Evolutionary conservation across 164 flowering plant species (phyloP).

Genomic region (Saururus chinensis): DNA sequence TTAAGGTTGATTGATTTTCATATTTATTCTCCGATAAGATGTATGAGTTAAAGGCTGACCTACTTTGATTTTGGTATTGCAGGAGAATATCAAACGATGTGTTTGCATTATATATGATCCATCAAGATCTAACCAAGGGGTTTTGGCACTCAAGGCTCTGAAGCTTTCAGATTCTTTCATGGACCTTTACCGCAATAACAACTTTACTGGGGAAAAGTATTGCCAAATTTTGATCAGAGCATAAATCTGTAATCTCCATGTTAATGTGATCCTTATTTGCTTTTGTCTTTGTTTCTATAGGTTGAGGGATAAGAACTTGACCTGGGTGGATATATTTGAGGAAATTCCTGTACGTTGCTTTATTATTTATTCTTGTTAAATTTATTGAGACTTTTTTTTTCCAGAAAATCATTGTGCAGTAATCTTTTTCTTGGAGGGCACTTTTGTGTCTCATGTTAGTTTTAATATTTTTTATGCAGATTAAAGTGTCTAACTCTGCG

Average conservation of each 20-base stretch:
- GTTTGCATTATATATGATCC: conserved; percentile 98
- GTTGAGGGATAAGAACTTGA: conserved; percentile 87
- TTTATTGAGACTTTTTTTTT: not conserved
- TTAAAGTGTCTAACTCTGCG: conserved; percentile 96
- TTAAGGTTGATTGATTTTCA: no score
- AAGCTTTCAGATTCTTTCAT: conserved; percentile 96
- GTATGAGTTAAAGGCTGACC: no score
- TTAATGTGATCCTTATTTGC: conserved; percentile 3
- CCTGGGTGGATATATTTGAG: conserved; percentile 98
- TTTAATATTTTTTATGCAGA: conserved; percentile 28
- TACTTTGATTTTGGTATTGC: conserved; percentile 12
- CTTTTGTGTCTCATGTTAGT: not conserved
- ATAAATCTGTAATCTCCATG: not conserved
- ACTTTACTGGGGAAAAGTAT: conserved; percentile 94
- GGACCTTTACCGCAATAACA: conserved; percentile 81
- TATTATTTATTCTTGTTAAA: not conserved
- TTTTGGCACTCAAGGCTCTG: conserved; percentile 87
- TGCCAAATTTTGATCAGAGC: not conserved
- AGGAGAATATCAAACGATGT: conserved; percentile 95
- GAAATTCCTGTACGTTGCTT: conserved; percentile 80
- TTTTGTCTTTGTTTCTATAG: conserved; percentile 26
- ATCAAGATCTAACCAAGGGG: conserved; percentile 82
- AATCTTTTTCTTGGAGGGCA: not conserved
- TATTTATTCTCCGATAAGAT: no score
- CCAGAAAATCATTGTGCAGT: not conserved